Evolutionary conservation across 306 rosid genomes (phyloP).

Genomic region (cucumber (Cucumis sativus)): Cucumber_9930_V3 NC_026659.2:27287001-27287500

Average conservation of each 20-base stretch:
- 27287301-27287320: constrained; percentile 80
- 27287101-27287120: not conserved
- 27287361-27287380: constrained; percentile 14
- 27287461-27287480: not conserved
- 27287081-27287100: not conserved
- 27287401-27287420: constrained; percentile 57
- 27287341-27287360: constrained; percentile 43
- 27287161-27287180: not conserved
- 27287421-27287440: constrained; percentile 67
- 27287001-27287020: not conserved
- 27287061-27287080: not conserved
- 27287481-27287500: not conserved
- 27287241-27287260: not conserved
- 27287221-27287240: not conserved
- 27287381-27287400: constrained; percentile 29
- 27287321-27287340: constrained; percentile 53
- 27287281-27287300: constrained; percentile 19
- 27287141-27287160: not conserved
- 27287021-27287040: not conserved
- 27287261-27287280: constrained; percentile 8
- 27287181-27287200: not conserved
- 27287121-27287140: not conserved
- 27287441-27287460: not conserved
- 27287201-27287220: not conserved
- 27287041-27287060: not conserved